These are phyloP conservation scores for Globisporangium cederbergense DNA, from an alignment of 352 stramenopile species.

Conservation along the genomic window DNA sequence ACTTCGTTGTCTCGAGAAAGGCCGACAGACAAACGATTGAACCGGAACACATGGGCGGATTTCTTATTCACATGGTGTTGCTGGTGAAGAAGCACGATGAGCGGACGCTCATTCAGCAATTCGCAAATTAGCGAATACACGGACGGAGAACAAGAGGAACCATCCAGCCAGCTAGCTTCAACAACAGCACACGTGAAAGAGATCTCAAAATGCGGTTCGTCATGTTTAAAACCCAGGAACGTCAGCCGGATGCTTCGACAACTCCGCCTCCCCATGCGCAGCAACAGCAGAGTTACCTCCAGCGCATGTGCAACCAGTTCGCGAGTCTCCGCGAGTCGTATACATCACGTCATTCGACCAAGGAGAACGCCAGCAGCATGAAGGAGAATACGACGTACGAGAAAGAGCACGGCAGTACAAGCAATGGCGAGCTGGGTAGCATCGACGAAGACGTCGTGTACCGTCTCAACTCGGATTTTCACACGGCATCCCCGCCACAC, in stretches of 20 bases:
- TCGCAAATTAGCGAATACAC: not conserved
- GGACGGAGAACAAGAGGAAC: not conserved
- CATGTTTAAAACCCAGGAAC: not conserved
- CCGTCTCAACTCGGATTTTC: not conserved
- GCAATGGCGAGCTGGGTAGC: not conserved
- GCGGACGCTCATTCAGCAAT: not conserved
- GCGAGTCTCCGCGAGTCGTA: not conserved
- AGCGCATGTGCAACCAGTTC: slow-evolving; percentile 9
- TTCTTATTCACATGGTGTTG: not conserved
- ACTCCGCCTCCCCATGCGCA: not conserved
- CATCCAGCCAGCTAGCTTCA: not conserved
- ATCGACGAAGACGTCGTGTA: slow-evolving; percentile 1
- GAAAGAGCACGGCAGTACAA: no score
- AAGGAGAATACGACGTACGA: no score
- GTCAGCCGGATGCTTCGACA: not conserved
- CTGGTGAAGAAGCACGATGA: not conserved
- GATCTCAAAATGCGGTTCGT: not conserved
- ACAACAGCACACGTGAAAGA: not conserved
- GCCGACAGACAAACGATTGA: not conserved
- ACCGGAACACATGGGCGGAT: not conserved
- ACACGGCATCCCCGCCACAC: not conserved
- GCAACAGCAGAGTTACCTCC: slow-evolving; percentile 5
- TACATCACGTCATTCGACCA: not conserved
- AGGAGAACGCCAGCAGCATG: not conserved
- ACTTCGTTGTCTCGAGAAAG: not conserved